phyloP scores from a whole-genome alignment of 73 alveolate genomes.

The Paramecium octaurelia region DNA sequence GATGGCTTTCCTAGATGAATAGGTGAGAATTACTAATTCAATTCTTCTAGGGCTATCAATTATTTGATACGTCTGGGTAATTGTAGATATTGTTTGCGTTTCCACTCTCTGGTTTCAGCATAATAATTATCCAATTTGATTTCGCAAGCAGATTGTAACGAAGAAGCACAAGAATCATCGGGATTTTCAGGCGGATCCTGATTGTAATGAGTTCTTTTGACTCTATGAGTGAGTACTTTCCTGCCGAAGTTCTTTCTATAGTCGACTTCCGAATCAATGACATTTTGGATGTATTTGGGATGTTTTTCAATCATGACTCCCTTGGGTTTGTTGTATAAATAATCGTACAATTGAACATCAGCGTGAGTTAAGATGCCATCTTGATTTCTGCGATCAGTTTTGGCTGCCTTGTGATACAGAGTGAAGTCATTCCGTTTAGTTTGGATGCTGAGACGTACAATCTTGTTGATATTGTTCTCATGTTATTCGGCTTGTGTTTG shows the following conservation, averaged over 20 bases:
- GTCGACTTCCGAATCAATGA: neutral
- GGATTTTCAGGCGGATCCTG: neutral
- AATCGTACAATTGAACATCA: neutral
- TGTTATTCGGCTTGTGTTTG: neutral
- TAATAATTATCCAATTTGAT: neutral
- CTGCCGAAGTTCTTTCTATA: neutral
- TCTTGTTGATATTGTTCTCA: neutral
- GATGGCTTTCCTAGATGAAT: neutral
- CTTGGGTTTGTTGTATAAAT: neutral
- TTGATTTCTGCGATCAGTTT: neutral
- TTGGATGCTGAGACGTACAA: neutral
- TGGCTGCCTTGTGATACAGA: neutral
- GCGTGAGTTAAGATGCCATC: neutral
- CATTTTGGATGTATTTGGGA: constrained; percentile 1
- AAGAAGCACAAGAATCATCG: constrained; percentile 8
- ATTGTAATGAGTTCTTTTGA: neutral
- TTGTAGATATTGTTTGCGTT: neutral
- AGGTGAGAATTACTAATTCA: neutral
- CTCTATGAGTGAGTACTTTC: neutral
- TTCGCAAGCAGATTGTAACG: neutral
- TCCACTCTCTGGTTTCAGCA: neutral
- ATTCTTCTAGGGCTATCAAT: neutral
- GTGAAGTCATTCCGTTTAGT: neutral
- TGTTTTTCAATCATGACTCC: neutral
- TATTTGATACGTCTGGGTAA: neutral